These are phyloP conservation scores for Entomortierella parvispora DNA, from an alignment of 192 early-diverging fungal genomes.

Conservation along the genomic window DNA sequence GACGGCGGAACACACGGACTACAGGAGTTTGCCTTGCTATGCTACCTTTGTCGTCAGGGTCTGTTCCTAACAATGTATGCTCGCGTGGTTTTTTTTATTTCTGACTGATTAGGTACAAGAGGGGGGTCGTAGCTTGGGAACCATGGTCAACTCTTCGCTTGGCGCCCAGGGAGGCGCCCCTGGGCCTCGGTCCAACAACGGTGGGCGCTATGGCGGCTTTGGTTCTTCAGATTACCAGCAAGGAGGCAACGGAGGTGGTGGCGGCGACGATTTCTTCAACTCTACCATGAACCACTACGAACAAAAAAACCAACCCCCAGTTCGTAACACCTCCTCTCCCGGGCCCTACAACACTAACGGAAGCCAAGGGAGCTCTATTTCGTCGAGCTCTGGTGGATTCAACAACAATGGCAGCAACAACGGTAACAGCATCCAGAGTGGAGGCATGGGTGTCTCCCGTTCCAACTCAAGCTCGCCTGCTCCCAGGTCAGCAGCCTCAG, in stretches of 20 bases:
- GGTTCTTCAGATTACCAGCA: slow-evolving; percentile 41
- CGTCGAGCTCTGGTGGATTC: background rate
- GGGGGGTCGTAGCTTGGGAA: slow-evolving; percentile 43
- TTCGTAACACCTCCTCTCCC: slow-evolving; percentile 32
- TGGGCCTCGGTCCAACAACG: slow-evolving; percentile 18
- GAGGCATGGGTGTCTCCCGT: slow-evolving; percentile 37
- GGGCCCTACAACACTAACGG: slow-evolving; percentile 12
- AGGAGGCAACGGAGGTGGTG: slow-evolving; percentile 20
- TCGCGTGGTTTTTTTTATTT: slow-evolving; percentile 9
- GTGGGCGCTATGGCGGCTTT: slow-evolving; percentile 34
- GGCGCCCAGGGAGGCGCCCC: slow-evolving; percentile 34
- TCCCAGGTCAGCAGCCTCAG: slow-evolving; percentile 34
- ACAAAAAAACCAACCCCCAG: slow-evolving; percentile 46
- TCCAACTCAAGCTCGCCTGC: slow-evolving; percentile 47
- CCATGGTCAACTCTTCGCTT: slow-evolving; percentile 38
- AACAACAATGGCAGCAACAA: slow-evolving; percentile 8
- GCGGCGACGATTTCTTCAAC: slow-evolving; percentile 51
- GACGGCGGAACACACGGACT: background rate
- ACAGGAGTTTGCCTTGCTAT: background rate
- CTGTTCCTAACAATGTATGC: no score
- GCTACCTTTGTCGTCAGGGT: no score
- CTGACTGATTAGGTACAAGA: slow-evolving; percentile 45
- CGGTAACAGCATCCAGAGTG: slow-evolving; percentile 19
- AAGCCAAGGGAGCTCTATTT: background rate
- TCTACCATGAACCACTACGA: slow-evolving; percentile 59